Evolutionary conservation across 2,329 filamentous ascomycete genomes (phyloP).

Genomic region (Pestalotiopsis sp.): DNA sequence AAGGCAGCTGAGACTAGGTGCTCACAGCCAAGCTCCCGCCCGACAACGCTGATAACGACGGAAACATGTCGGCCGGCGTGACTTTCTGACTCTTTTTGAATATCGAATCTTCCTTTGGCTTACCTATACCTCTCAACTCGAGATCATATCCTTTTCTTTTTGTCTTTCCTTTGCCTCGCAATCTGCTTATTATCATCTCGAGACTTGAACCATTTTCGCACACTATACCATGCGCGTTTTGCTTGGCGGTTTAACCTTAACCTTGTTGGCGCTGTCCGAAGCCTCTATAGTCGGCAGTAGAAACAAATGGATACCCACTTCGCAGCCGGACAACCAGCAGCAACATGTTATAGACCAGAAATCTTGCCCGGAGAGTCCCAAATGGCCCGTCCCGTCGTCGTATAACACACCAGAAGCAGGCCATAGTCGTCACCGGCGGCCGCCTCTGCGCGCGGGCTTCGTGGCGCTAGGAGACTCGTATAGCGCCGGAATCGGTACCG

Average conservation of each 20-base stretch:
- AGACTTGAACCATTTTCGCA: background rate
- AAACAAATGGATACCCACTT: background rate
- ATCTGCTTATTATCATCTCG: background rate
- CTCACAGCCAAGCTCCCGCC: background rate
- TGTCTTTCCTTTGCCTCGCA: background rate
- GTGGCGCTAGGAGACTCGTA: slow-evolving; percentile 50
- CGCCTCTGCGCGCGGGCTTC: slow-evolving; percentile 33
- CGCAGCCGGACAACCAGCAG: background rate
- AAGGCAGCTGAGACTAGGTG: background rate
- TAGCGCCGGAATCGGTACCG: slow-evolving; percentile 51
- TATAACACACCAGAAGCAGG: background rate
- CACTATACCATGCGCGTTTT: background rate
- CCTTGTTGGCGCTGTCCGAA: background rate
- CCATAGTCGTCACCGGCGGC: background rate
- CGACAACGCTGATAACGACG: background rate
- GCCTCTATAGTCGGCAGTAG: background rate
- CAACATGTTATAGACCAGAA: background rate
- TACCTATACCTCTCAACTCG: background rate
- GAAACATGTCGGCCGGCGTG: background rate
- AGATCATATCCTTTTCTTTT: background rate
- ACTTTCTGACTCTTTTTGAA: background rate
- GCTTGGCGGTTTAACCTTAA: slow-evolving; percentile 1
- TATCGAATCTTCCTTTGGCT: background rate
- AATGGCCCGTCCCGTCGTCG: background rate
- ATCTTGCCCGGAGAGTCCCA: background rate